phyloP scores from a whole-genome alignment of 2,329 filamentous ascomycete species.

The Aaosphaeria pasadenensis region DNA sequence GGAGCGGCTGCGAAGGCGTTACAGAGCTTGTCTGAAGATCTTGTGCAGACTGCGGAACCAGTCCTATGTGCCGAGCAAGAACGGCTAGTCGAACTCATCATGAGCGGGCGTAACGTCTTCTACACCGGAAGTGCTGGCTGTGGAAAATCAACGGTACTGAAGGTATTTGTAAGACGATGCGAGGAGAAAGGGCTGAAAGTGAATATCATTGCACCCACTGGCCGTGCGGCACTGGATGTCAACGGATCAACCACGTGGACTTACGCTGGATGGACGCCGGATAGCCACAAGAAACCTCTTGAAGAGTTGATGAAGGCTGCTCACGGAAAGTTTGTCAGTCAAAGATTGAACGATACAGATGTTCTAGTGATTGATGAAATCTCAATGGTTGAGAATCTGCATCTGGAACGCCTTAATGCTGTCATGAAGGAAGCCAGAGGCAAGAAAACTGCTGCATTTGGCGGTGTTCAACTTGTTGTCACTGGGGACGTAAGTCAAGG shows the following conservation, averaged over 20 bases:
- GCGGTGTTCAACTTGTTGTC: slow-evolving; percentile 54
- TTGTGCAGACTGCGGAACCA: slow-evolving; percentile 15
- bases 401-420: slow-evolving; percentile 49
- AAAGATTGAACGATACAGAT: slow-evolving; percentile 45
- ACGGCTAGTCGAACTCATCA: slow-evolving; percentile 50
- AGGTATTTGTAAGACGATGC: slow-evolving; percentile 46
- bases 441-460: slow-evolving; percentile 24
- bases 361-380: slow-evolving; percentile 65
- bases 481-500: slow-evolving; percentile 48
- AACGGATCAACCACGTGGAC: slow-evolving; percentile 56
- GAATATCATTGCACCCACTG: slow-evolving; percentile 58
- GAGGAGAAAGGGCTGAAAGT: slow-evolving; percentile 38
- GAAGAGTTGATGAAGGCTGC: slow-evolving; percentile 30
- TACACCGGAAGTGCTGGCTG: slow-evolving; percentile 63
- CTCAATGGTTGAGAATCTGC: slow-evolving; percentile 59
- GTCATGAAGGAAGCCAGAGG: slow-evolving; percentile 43
- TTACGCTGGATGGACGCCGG: slow-evolving; percentile 56
- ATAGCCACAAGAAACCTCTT: slow-evolving; percentile 44
- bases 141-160: slow-evolving; percentile 57
- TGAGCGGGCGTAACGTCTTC: slow-evolving; percentile 57
- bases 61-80: slow-evolving; percentile 49
- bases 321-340: slow-evolving; percentile 30
- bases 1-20: too few relatives aligned
- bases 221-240: slow-evolving; percentile 57
- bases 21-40: slow-evolving; percentile 1